Evolutionary conservation across 345 rosid species (phyloP).

Genomic region (Euphorbia peplus): DNA sequence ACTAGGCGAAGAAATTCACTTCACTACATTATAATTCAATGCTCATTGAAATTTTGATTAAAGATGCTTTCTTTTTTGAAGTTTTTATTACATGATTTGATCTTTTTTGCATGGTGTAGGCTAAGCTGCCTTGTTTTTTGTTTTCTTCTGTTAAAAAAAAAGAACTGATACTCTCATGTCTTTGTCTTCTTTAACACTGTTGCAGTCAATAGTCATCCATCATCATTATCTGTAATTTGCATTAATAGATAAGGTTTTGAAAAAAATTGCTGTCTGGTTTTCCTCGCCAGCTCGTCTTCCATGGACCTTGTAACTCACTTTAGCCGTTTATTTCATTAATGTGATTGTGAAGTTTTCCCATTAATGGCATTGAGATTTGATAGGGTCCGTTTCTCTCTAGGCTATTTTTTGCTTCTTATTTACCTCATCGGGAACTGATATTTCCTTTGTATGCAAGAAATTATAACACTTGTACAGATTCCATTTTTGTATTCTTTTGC

Average conservation of each 20-base stretch:
- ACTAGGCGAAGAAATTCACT: no score
- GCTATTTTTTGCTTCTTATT: constrained; percentile 10
- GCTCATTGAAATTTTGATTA: not conserved
- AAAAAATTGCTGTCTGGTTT: constrained; percentile 20
- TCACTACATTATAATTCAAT: no score
- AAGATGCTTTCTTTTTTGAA: constrained; percentile 21
- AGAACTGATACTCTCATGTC: constrained; percentile 42
- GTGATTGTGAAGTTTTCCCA: constrained; percentile 23
- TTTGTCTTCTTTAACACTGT: constrained; percentile 30
- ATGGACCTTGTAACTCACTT: no score
- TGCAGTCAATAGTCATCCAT: constrained; percentile 1
- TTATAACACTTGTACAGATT: no score
- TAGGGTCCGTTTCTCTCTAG: constrained; percentile 7
- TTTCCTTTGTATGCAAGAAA: constrained; percentile 23
- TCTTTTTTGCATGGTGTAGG: constrained; percentile 34
- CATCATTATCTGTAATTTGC: constrained; percentile 10
- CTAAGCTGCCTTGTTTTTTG: no score
- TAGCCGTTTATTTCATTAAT: constrained; percentile 39
- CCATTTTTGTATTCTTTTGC: no score
- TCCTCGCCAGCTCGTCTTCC: no score
- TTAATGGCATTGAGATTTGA: constrained; percentile 21
- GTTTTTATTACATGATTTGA: constrained; percentile 3
- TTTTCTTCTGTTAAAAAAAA: constrained; percentile 29
- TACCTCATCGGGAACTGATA: constrained; percentile 1
- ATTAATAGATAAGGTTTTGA: not conserved